Evolutionary conservation across 345 rosid genomes (phyloP), one percentile per base, ranked within the genome.

Genomic region (Stellera chamaejasme): DNA sequence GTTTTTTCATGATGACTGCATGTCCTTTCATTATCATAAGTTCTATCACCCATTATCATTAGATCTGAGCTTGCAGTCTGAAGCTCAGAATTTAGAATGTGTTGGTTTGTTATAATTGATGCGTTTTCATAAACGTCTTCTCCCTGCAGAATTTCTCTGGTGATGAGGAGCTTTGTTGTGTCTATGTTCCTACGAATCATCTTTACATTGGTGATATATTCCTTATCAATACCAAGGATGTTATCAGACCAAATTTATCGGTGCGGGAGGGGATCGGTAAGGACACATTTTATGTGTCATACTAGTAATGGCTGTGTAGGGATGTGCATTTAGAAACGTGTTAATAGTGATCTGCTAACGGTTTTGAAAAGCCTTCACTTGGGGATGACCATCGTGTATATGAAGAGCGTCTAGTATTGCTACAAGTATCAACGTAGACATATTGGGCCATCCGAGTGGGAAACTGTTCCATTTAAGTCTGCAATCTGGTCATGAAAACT

Each of bases 201-300:
- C 88, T 94, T 27, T 94, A 94, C 75, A 87, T 94, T 48, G 99
- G 97, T 13, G 99, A 94, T 71, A 75, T 94, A 53, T 87, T 94
- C 81, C 82, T 94, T 28, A 74, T 90, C 36, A 82, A 72, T 69
- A 65, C 87, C 44, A 83, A 75, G 54, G 99, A 94, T 67, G 93
- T 90, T 54, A 87, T 94, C 72, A 80, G 97, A 66, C 99, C 99
- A 52, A 90, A 83, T 72, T 82, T 90, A 4, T 94, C 96, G 3
- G 97, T 94, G 60, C 81, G 96, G 45, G 99, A 94, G 83, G 97
- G 97, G 70, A 93, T 93, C 47, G 99, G 99, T 89, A 61, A 84
- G 87, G 65, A 65, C 25, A 39, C 56, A 44, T 58, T 60, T 41
- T 54, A 27, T 60, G 6, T 43, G 27, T 45, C n/a, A 19, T 27